Base-by-base conservation (phyloP, 2,329 filamentous ascomycete species). In the Colletotrichum musae region DNA sequence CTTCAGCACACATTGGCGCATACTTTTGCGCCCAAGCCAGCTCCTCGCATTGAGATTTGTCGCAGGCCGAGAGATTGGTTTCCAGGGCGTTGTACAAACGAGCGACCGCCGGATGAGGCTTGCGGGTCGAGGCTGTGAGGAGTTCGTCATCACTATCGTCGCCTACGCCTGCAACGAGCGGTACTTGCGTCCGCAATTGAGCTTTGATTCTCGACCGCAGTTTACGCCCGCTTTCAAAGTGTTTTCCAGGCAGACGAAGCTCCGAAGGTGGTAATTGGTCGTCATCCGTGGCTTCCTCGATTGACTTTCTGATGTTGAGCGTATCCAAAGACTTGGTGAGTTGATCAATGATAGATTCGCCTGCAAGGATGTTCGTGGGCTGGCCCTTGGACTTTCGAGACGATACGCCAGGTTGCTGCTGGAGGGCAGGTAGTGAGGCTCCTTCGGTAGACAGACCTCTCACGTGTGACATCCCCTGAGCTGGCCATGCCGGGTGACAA, bases 1-100 rank as follows among this genome's bases (percentile, higher is more conserved):
- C 90, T 4, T 83, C 83, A 2, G 94, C 90, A 43, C 81, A 84
- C 28, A 79, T 81, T 0, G 96, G 96, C 0, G 93, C 89, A 80
- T 98, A 97, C 75, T 98, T 98, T 48, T 95, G 91, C 2, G 86
- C 79, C 96, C 96, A 99, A 9, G 89, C 81, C 32, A 87, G 81
- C 2, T 84, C 85, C 76, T 98, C 95, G 73, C 93, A 97, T 58
- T 86, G 87, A 9, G 91, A 93, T 71, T 83, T 87, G 77, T 99
- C 96, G 75, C 95, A 98, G 0, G 95, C 91, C 5, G 93, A 95
- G 13, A 95, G 83, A 0, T 85, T 85, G 1, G 84, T 85, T 52
- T 85, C 80, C 39, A 98, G 85, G 0, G 85, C 84, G 3, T 83
- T 78, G 74, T 91, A 93, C 2, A 94, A 82, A 2, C 84, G 83